Percentiles rank a stretch among this genome's conserved stretches.
Evolutionary conservation across 2,329 filamentous ascomycete genomes (phyloP).

Genomic region (Aspergillus sp.): DNA sequence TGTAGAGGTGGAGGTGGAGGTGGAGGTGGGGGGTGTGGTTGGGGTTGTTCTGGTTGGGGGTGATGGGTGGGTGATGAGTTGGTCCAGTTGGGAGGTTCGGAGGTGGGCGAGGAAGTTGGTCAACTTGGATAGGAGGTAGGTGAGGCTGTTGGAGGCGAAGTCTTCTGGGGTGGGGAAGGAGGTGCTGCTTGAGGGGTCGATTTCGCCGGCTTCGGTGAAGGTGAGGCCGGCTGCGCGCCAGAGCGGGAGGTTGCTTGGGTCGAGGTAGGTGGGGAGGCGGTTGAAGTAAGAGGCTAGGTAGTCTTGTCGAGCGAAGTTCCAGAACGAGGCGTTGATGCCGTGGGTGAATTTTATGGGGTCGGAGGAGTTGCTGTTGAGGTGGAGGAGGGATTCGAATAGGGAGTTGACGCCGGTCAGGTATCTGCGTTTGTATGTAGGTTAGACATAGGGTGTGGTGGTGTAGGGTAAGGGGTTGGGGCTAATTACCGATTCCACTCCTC

Average conservation of each 20-base stretch:
- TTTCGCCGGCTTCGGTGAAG: constrained; percentile 53
- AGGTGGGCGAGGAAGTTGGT: constrained; percentile 63
- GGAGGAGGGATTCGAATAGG: constrained; percentile 52
- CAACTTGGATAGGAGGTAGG: constrained; percentile 64
- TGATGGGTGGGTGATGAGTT: constrained; percentile 18
- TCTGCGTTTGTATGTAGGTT: constrained; percentile 26
- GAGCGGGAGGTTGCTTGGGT: constrained; percentile 58
- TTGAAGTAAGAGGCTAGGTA: constrained; percentile 64
- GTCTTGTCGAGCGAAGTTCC: constrained; percentile 65
- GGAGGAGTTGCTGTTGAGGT: constrained; percentile 23
- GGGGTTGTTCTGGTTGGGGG: constrained; percentile 25
- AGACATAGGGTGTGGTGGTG: not conserved
- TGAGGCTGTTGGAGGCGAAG: constrained; percentile 60
- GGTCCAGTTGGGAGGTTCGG: constrained; percentile 50
- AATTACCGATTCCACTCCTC: constrained; percentile 57
- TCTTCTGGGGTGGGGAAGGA: constrained; percentile 55
- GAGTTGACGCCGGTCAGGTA: constrained; percentile 63
- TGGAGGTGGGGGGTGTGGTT: constrained; percentile 39
- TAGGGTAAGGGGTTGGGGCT: not conserved
- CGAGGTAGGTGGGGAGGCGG: constrained; percentile 57
- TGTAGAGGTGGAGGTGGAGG: constrained; percentile 42
- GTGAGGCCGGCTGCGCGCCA: constrained; percentile 64
- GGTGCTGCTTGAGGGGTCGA: constrained; percentile 36
- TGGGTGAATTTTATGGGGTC: constrained; percentile 44
- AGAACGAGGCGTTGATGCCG: constrained; percentile 60